A percentile compares a stretch with the other conserved stretches of the same genome.
Evolutionary conservation across 2,329 filamentous ascomycete species (phyloP).

Genomic region (Ophiostoma triangulosporum): DNA sequence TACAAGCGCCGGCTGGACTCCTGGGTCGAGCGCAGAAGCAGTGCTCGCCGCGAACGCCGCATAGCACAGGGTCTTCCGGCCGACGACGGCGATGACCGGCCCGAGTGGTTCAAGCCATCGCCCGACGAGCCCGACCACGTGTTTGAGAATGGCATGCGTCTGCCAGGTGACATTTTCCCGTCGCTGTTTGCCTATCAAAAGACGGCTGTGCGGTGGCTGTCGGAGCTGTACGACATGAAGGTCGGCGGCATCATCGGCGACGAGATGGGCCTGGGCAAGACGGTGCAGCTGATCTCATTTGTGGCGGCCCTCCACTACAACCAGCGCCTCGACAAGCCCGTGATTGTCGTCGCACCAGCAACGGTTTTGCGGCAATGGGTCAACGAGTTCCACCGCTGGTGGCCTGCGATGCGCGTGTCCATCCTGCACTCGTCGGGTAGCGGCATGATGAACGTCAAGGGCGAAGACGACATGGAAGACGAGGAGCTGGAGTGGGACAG

Average conservation of each 20-base stretch:
- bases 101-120: slow-evolving; percentile 74
- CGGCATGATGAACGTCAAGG: slow-evolving; percentile 55
- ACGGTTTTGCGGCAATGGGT: slow-evolving; percentile 97
- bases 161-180: slow-evolving; percentile 87
- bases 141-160: slow-evolving; percentile 60
- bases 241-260: slow-evolving; percentile 93
- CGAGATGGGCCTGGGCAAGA: slow-evolving; percentile 98
- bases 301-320: slow-evolving; percentile 88
- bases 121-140: slow-evolving; percentile 65
- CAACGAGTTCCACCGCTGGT: slow-evolving; percentile 97
- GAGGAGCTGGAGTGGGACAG: slow-evolving; percentile 32
- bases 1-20: slow-evolving; percentile 63
- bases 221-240: slow-evolving; percentile 76
- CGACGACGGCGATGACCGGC: slow-evolving; percentile 28
- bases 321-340: slow-evolving; percentile 66
- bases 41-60: slow-evolving; percentile 25
- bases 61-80: slow-evolving; percentile 22
- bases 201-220: slow-evolving; percentile 91
- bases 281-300: slow-evolving; percentile 59
- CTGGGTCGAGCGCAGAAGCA: slow-evolving; percentile 50
- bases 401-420: slow-evolving; percentile 93
- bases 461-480: slow-evolving; percentile 7
- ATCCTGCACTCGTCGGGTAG: slow-evolving; percentile 92
- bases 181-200: slow-evolving; percentile 95
- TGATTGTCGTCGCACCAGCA: slow-evolving; percentile 84